Base-by-base conservation (phyloP, 495 filamentous ascomycete species). In the Talaromyces nanjingensis region DNA sequence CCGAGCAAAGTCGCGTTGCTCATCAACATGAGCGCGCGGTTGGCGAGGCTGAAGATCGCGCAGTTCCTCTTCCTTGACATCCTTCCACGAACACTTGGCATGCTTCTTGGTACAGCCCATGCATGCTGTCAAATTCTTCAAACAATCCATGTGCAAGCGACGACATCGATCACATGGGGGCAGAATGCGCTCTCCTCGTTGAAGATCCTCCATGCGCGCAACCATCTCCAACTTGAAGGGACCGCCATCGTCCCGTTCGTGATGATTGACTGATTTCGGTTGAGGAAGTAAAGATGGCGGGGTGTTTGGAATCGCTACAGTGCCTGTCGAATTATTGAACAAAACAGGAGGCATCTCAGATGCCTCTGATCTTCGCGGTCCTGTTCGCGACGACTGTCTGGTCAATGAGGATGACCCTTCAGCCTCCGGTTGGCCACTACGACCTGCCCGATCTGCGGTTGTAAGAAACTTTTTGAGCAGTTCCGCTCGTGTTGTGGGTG, bases 61-160 rank as follows among this genome's bases (percentile, higher is more conserved):
- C 8, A 91, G 66, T 69, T 94, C 91, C 0, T 86, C 84, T 55
- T 91, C 86, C 42, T 84, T 87, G 56, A 93, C 82, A 62, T 88
- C 85, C 64, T 85, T 87, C 91, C 91, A 96, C 24, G 83, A 85
- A 72, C 91, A 96, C 65, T 89, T 92, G 14, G 90, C 89, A 69
- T 94, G 91, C 73, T 93, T 93, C 73, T 89, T 90, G 2, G 91
- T 94, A 73, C 91, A 96, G 39, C 89, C 90, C 73, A 89, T 83
- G 71, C 91, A 96, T 24, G 91, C 89, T 0, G 90, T 93, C 37
- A 92, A 76, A 64, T 96, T 90, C 74, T 93, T 94, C 42, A 91
- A 74, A 60, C 91, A 96, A 63, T 90, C 85, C 79, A 91, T 90
- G 65, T 89, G 86, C 16, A 93, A 78, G 14, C 91, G 82, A 22